Evolutionary conservation across 208 protist species (phyloP), one percentile per base, ranked within the genome.

Genomic region (Leishmania aethiopica): DNA sequence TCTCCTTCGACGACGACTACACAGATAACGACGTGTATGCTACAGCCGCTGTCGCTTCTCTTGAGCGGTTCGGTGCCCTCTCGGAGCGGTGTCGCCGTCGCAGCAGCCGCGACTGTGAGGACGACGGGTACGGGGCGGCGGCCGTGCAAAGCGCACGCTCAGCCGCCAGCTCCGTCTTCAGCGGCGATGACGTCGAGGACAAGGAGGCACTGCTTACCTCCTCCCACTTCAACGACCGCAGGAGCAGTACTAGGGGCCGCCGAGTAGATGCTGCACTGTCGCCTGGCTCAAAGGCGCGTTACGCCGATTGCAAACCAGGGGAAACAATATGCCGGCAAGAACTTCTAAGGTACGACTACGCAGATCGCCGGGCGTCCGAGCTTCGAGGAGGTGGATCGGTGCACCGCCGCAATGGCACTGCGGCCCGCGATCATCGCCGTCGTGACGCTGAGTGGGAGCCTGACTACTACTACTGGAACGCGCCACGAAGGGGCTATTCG

Each of bases 401-500:
- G 22, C 19, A 72, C 40, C 22, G 40, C 67, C 22, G 71, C 15
- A 25, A 40, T 25, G 49, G 47, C 47, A 37, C 71, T 59, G 17
- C 25, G 11, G n/a, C 22, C 19, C 13, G 32, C 10, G 51, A 17
- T 40, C 76, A 78, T 40, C 71, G 47, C 37, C 32, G 71, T 37
- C 8, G 22, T 7, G 70, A 64, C 25, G 45, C 67, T 7, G 28
- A 40, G 28, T 51, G 40, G 3, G 72, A 79, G 53, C 64, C 59
- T 35, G 77, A 77, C 47, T 80, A 85, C 76, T 74, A 81, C 77
- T 74, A 57, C 77, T 81, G 71, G 3, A 72, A 75, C 3, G 72
- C 55, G 15, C 51, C 71, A 42, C 72, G 73, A 6, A 7, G 25
- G 28, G 55, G 17, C 32, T 2, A 49, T 40, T 49, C 19, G 3